Evolutionary conservation across 2,329 filamentous ascomycete species (phyloP).

Genomic region (Camillea tinctor): DNA sequence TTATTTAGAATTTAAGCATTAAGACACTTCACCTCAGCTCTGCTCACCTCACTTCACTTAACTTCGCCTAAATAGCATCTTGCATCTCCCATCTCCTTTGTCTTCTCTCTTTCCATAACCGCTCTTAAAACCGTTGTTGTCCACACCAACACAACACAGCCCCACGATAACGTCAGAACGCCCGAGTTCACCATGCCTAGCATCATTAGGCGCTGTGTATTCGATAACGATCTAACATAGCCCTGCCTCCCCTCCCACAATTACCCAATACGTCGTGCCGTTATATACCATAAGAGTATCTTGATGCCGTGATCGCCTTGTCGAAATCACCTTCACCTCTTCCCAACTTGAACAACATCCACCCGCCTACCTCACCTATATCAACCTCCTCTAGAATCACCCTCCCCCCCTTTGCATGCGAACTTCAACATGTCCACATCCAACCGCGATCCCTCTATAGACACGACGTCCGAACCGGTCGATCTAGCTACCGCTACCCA

Average conservation of each 20-base stretch:
- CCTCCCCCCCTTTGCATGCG: background rate
- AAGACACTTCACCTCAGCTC: too few relatives aligned
- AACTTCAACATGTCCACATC: conserved; percentile 25
- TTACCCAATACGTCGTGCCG: background rate
- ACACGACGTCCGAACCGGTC: conserved; percentile 42
- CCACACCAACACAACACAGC: conserved; percentile 5
- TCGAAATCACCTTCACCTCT: background rate
- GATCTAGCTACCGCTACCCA: conserved; percentile 47
- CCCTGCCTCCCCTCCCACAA: background rate
- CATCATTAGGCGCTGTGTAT: conserved; percentile 7
- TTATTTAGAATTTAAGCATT: too few relatives aligned
- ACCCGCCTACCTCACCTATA: too few relatives aligned
- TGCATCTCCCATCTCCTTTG: background rate
- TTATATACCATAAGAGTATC: background rate
- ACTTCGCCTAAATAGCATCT: background rate
- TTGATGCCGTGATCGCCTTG: background rate
- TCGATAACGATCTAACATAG: conserved; percentile 20
- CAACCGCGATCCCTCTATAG: conserved; percentile 29
- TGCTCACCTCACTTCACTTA: background rate
- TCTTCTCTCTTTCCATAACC: too few relatives aligned
- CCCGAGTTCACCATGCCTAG: conserved; percentile 11
- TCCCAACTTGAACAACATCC: background rate
- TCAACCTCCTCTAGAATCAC: background rate
- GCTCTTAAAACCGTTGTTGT: background rate
- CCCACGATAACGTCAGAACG: conserved; percentile 19